Base-by-base conservation (phyloP, 345 rosid species). In the Bruguiera sexangula region DNA sequence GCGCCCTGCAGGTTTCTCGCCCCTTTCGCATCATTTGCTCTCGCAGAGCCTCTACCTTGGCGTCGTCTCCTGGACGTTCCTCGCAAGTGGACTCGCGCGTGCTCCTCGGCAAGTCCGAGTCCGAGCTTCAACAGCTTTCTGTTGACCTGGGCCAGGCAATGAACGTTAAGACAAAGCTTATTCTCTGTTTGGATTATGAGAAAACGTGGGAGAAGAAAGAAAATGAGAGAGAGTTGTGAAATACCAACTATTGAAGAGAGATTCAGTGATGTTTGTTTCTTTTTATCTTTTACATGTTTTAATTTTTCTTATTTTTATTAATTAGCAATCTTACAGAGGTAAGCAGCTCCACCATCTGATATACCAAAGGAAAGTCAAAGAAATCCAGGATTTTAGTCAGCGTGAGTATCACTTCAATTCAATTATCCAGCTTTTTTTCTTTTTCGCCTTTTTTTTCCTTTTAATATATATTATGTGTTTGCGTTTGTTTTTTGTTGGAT, bases 71-170 rank as follows among this genome's bases (percentile, higher is more conserved):
- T n/a, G 68, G 72, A 9, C 89, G 91, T 60, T 59, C 85, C 19
- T 65, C 87, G 18, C 89, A 76, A 75, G 80, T 83, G 51, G 82
- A 88, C 76, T 65, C 94, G 8, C 78, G 69, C 64, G 97, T 87
- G 64, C 99, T 95, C 59, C 90, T 92, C 37, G 99, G 97, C 76
- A 85, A 90, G 96, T 84, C 97, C 5, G 98, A 92, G 73, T 81
- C 81, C 27, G 96, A 95, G 78, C 97, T 95, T 71, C 97, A 90
- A 58, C 85, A 86, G 75, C 84, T 95, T 55, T 92, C 98, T 63
- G 64, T 84, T 85, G 84, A 88, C 53, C 79, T 87, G 26, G 98
- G 97, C 66, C 94, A 92, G 89, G 98, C 89, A 76, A 50, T 60
- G 20, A 64, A n/a, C 46, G 56, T n/a, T 37, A 24, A 30, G 31